These are phyloP conservation scores for Globisporangium cederbergense DNA, from an alignment of 352 stramenopile species.

Conservation along the genomic window DNA sequence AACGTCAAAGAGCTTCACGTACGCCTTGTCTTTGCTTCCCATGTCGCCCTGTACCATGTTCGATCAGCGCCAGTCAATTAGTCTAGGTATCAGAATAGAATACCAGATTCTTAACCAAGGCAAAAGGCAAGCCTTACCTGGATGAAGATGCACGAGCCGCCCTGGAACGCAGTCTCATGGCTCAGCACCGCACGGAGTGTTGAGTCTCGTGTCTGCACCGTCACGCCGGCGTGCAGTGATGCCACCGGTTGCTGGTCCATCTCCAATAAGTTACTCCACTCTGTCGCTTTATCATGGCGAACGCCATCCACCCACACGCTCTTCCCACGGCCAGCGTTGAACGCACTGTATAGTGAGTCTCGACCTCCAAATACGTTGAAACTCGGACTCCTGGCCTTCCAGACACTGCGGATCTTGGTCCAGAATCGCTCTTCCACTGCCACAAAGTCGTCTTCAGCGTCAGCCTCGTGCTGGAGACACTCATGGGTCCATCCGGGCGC, in stretches of 20 bases:
- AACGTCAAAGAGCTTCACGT: conserved; percentile 42
- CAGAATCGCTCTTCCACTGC: conserved; percentile 34
- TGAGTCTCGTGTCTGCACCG: conserved; percentile 23
- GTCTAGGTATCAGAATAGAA: not conserved
- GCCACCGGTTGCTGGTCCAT: conserved; percentile 32
- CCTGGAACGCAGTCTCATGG: conserved; percentile 33
- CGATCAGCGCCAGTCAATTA: not conserved
- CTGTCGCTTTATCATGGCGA: conserved; percentile 3
- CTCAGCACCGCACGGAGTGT: conserved; percentile 24
- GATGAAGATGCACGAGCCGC: conserved; percentile 28
- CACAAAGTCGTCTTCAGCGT: conserved; percentile 17
- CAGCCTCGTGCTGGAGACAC: conserved; percentile 29
- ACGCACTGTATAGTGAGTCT: conserved; percentile 36
- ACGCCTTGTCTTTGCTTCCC: conserved; percentile 27
- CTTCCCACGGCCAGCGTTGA: conserved; percentile 31
- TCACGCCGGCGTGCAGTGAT: conserved; percentile 24
- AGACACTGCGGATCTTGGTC: conserved; percentile 25
- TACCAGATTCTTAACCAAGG: not conserved
- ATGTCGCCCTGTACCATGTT: conserved; percentile 24
- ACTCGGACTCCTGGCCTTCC: conserved; percentile 31
- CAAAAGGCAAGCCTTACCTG: conserved; percentile 17
- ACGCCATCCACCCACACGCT: conserved; percentile 25
- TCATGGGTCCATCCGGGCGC: conserved; percentile 38
- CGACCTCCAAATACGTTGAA: conserved; percentile 31
- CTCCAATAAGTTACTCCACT: conserved; percentile 35